Evolutionary conservation across 495 filamentous ascomycete species (phyloP), one percentile per base, ranked within the genome.

Genomic region (Penicillium taxi): DNA sequence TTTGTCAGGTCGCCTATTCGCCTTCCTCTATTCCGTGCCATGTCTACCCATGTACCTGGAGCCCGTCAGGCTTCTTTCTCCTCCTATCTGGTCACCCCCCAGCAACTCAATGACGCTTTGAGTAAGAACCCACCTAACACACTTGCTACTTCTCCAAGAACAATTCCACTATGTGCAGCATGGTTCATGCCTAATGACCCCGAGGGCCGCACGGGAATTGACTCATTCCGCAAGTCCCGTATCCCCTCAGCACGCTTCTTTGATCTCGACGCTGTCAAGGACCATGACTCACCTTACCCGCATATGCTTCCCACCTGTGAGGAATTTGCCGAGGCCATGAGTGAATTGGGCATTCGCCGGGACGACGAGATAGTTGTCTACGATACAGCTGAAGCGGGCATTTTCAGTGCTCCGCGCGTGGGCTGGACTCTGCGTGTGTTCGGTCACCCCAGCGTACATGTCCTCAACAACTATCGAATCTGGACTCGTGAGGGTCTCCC

Each of bases 181-280:
- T 98, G 91, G 91, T 96, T 95, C 52, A 74, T 98, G 48, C 91
- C 93, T 25, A 96, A 94, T 66, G 87, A 91, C 42, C 71, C 74
- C 9, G 56, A 77, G 41, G 70, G 77, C 15, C 82, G 87, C 41
- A 88, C 72, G 38, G 93, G 93, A 32, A 67, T 73, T 44, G 66
- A 84, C 26, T 78, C 80, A 39, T 96, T 88, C 70, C 71, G 72
- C 40, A 67, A 81, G 48, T 72, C 73, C 45, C 83, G 84, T 28
- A 88, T 98, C 42, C 88, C 90, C 0, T 74, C 75, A 42, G 78
- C 91, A 2, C 80, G 88, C n/a, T 98, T 96, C 75, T 98, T 98
- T 58, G 86, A 96, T 59, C 70, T 98, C 15, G 93, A 98, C 61
- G 82, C 72, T 20, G 72, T 95, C 49, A 89, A 88, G 44, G 93